Evolutionary conservation across 2,329 filamentous ascomycete species (phyloP), one percentile per base, ranked within the genome.

Genomic region (Neonectria sp.): DNA sequence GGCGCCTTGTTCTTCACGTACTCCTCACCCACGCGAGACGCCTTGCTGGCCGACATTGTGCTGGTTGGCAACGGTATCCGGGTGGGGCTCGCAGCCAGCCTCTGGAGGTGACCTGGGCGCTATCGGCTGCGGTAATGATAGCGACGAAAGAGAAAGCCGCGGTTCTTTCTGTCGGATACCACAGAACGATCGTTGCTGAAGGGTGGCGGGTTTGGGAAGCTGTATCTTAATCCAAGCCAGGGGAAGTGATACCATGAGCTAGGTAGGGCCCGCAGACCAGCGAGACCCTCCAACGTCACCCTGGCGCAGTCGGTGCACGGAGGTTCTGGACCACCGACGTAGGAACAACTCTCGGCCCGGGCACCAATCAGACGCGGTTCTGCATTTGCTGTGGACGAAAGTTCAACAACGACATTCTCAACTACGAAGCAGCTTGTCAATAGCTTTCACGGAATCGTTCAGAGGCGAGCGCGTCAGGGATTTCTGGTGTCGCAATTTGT

Each of bases 1-100:
- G 13, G 45, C 21, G 24, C 60, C 6, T 56, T 35, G n/a, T 15
- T 58, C 33, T 51, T 53, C 60, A 85, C 88, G 66, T 82, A 90
- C 88, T 90, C 88, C 80, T 90, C 88, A 78, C 88, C 88, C 70
- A 90, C 80, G 63, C 88, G 86, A 78, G 87, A 86, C 63, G 88
- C 88, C 79, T 90, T 90, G 78, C 82, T 90, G 68, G 88, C 84
- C 67, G 88, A 86, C 88, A 90, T 90, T 74, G 69, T 79, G 76
- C 66, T 59, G 35, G 40, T 24, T 57, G 21, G 57, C 24, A 37
- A 56, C 27, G 40, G 31, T 33, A 61, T 27, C 43, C 48, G 43
- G 40, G 63, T 11, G 49, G 63, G 46, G 52, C 45, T 35, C 59
- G 9, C 21, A 46, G 24, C 60, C 3, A 40, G 56, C 24, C 27